These are phyloP conservation scores for Cladosporium halotolerans DNA, from an alignment of 2,329 filamentous ascomycete species.

Conservation along the genomic window DNA sequence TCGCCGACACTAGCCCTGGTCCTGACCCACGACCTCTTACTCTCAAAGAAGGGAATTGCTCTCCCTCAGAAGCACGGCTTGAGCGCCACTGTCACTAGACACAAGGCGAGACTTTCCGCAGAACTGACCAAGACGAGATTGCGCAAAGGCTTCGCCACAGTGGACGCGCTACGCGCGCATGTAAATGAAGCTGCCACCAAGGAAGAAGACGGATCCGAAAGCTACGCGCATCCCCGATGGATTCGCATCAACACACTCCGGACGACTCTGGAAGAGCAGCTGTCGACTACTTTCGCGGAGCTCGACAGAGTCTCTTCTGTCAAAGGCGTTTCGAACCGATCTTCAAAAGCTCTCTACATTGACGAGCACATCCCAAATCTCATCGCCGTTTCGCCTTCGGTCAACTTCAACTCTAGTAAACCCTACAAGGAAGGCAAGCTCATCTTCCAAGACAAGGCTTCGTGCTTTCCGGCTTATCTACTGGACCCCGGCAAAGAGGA, in stretches of 20 bases:
- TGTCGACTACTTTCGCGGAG: constrained; percentile 65
- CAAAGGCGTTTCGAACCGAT: constrained; percentile 33
- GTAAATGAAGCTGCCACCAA: constrained; percentile 41
- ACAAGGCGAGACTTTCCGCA: constrained; percentile 72
- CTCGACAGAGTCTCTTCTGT: constrained; percentile 55
- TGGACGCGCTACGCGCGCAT: constrained; percentile 59
- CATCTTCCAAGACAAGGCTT: constrained; percentile 93
- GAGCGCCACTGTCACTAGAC: constrained; percentile 65
- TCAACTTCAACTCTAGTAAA: constrained; percentile 64
- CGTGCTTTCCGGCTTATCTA: constrained; percentile 90
- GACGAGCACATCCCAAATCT: constrained; percentile 79
- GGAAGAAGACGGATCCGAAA: constrained; percentile 24
- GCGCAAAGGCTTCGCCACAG: constrained; percentile 59
- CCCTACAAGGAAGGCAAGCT: constrained; percentile 72
- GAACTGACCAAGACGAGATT: constrained; percentile 79
- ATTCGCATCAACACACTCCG: constrained; percentile 78
- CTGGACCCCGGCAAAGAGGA: constrained; percentile 61
- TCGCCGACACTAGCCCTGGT: constrained; percentile 74
- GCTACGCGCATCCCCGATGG: constrained; percentile 71
- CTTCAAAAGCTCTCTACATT: constrained; percentile 54
- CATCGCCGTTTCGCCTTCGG: constrained; percentile 65
- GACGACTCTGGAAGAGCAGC: constrained; percentile 62
- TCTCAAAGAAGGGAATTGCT: constrained; percentile 75
- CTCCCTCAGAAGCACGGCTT: constrained; percentile 74
- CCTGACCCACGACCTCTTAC: constrained; percentile 76